phyloP scores from a whole-genome alignment of 768 basidiomycete genomes.

The Leccinum incarnatum region DNA sequence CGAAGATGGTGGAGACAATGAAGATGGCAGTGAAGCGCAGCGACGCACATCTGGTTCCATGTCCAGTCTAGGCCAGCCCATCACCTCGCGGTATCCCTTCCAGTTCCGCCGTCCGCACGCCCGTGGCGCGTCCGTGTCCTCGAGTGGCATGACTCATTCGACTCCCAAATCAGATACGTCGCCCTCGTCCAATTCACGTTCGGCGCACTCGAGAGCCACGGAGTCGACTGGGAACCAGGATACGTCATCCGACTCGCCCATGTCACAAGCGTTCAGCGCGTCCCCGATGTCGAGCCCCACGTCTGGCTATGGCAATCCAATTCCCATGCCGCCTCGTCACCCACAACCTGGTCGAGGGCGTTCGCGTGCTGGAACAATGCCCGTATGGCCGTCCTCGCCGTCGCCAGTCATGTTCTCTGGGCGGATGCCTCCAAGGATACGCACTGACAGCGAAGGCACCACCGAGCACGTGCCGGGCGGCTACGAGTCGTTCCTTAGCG shows the following conservation, averaged over 20 bases:
- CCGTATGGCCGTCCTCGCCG: conserved; percentile 35
- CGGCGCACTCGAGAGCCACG: conserved; percentile 43
- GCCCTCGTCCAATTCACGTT: conserved; percentile 39
- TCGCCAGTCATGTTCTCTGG: conserved; percentile 35
- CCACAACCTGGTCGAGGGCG: conserved; percentile 39
- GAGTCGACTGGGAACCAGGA: conserved; percentile 65
- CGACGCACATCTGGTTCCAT: conserved; percentile 76
- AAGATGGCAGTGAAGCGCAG: conserved; percentile 49
- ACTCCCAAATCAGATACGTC: conserved; percentile 37
- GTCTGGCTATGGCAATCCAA: conserved; percentile 33
- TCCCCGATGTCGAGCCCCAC: conserved; percentile 39
- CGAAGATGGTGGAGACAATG: conserved; percentile 33
- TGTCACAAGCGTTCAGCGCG: conserved; percentile 40
- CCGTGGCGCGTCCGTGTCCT: conserved; percentile 44
- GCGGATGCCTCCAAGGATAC: conserved; percentile 22
- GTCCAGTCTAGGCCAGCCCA: conserved; percentile 80
- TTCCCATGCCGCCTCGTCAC: conserved; percentile 51
- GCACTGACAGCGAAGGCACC: conserved; percentile 26
- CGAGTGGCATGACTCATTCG: conserved; percentile 40
- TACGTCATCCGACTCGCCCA: conserved; percentile 54
- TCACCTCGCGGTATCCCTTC: conserved; percentile 70
- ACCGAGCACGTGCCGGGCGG: conserved; percentile 27
- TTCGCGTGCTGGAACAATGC: conserved; percentile 40
- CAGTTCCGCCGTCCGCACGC: conserved; percentile 48
- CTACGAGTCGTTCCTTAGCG: conserved; percentile 33